Conservation (phyloP, 352 stramenopile genomes). For the Aphanomyces astaci region DNA sequence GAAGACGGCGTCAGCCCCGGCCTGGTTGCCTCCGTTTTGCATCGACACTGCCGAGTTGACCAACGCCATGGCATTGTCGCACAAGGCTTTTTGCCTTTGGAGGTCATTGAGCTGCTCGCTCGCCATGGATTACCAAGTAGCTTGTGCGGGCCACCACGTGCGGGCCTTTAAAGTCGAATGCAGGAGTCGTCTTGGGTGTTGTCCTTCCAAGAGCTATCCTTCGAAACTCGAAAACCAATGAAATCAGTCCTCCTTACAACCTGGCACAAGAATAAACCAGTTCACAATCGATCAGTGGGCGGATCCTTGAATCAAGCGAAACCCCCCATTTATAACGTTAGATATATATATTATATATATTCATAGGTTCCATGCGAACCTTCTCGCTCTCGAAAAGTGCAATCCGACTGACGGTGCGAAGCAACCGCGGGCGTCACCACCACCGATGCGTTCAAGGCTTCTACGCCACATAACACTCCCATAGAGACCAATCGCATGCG, state of each 20-base stretch:
- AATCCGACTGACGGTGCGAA: no score
- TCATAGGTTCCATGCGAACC: no score
- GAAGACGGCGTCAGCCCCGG: conserved; percentile 27
- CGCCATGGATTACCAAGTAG: not conserved
- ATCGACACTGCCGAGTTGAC: conserved; percentile 33
- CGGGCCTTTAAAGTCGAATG: not conserved
- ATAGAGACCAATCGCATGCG: no score
- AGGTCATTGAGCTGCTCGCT: conserved; percentile 13
- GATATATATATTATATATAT: no score
- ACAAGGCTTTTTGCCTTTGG: conserved; percentile 36
- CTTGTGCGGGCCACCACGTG: not conserved
- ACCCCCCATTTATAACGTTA: no score
- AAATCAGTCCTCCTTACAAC: not conserved
- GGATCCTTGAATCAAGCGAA: no score
- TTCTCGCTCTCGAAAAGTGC: no score
- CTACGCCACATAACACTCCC: no score
- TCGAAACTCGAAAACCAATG: not conserved
- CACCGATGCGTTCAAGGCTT: no score
- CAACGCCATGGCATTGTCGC: conserved; percentile 34
- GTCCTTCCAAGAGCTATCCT: not conserved
- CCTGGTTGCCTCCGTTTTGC: conserved; percentile 27
- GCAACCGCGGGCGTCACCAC: no score
- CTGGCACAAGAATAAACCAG: not conserved
- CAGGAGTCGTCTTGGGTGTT: not conserved
- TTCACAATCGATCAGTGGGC: no score